Evolutionary conservation across 345 rosid species (phyloP).

Genomic region (Hypericum perforatum): DNA sequence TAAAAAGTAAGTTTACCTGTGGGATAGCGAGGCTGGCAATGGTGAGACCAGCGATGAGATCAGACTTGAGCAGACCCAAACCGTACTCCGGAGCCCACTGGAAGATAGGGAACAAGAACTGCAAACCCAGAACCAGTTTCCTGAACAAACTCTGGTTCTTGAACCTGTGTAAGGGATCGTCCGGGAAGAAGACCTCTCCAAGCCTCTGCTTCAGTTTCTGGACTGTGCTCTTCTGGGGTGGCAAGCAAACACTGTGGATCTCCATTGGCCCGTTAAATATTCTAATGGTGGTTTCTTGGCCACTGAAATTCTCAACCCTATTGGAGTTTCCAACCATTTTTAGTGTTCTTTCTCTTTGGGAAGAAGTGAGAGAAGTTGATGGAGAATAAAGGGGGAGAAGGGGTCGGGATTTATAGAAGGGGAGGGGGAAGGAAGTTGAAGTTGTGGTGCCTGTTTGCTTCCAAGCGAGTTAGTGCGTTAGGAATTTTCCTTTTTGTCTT

Average conservation of each 20-base stretch:
- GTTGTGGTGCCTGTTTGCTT: too few species aligned
- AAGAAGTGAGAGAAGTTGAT: neutral
- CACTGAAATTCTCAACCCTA: neutral
- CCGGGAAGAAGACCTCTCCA: constrained; percentile 82
- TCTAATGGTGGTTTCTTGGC: too few species aligned
- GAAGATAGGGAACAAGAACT: constrained; percentile 66
- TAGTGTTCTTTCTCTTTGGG: neutral
- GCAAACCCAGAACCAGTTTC: constrained; percentile 50
- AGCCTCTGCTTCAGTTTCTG: constrained; percentile 54
- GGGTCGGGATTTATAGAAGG: neutral
- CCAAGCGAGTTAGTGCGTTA: too few species aligned
- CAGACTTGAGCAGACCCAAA: constrained; percentile 62
- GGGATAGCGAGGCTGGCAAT: constrained; percentile 99
- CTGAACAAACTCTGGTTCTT: constrained; percentile 56
- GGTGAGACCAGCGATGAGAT: constrained; percentile 90
- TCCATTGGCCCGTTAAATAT: too few species aligned
- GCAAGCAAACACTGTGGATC: constrained; percentile 56
- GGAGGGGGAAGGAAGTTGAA: neutral
- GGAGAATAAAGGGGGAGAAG: neutral
- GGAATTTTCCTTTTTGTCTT: too few species aligned
- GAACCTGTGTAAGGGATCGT: constrained; percentile 80
- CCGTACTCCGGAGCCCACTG: constrained; percentile 71
- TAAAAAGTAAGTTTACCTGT: constrained; percentile 38
- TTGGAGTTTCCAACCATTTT: neutral
- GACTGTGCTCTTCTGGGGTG: constrained; percentile 52